Base-by-base conservation (phyloP, 2,329 filamentous ascomycete genomes). In the Apiospora arundinis region DNA sequence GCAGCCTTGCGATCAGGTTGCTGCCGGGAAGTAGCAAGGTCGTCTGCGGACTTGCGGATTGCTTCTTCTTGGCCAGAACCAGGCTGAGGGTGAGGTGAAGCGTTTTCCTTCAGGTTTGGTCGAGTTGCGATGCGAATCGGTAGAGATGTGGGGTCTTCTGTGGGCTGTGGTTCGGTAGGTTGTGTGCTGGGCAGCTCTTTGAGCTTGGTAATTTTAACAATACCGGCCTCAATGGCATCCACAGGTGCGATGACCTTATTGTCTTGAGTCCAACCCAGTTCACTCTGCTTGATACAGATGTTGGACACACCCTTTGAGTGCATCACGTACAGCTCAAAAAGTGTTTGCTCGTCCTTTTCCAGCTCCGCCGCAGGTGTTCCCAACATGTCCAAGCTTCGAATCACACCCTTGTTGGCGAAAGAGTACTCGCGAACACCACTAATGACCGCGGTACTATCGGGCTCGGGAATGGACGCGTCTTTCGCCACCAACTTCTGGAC, bases 251-350 rank as follows among this genome's bases (percentile, higher is more conserved):
- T 85, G 69, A 97, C 93, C 85, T 97, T 97, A 82, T 95, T 95
- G 73, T 98, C 94, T 76, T 91, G 90, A 76, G 92, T 92, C 95
- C 95, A 98, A 42, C 97, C 96, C 67, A 99, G 86, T 82, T 98
- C 95, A 69, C 92, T 90, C 80, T 95, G 94, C 81, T 93, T 95
- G 80, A 99, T 91, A 74, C 91, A 91, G 69, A 98, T 81, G 77
- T 93, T 95, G 23, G 95, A 95, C n/a, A 98, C 95, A 73, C 96
- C 96, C 83, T 95, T 97, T 14, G 96, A 98, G 82, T 99, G 95
- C 92, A 98, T 97, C 44, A 94, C 93, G 80, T 99, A 99, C 12
- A 99, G 87, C 84, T 99, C 96, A 78, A 99, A 98, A 18, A 98
- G 84, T 0, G 92, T 91, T 21, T 90, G 90, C 74, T 96, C 92